Evolutionary conservation across 169 alveolate species (phyloP).

Genomic region (Plasmodium cynomolgi): DNA sequence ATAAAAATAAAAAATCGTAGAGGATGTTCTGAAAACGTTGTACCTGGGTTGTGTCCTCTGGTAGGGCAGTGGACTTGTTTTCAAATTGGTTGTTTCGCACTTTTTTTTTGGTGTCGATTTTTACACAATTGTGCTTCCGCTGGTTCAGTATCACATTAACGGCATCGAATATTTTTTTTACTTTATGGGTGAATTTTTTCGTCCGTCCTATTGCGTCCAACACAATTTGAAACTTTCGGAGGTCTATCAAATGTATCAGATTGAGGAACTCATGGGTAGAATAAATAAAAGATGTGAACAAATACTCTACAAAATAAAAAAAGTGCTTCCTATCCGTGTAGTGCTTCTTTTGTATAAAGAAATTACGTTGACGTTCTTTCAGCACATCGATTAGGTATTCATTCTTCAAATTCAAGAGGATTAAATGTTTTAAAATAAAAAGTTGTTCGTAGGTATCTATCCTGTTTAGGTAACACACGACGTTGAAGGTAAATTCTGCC

Average conservation of each 20-base stretch:
- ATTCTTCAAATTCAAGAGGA: constrained; percentile 31
- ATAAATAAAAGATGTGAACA: constrained; percentile 3
- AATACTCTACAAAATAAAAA: constrained; percentile 42
- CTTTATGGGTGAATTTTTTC: constrained; percentile 1
- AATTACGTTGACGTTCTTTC: constrained; percentile 23
- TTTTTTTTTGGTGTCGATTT: not conserved
- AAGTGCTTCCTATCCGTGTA: constrained; percentile 14
- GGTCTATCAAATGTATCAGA: constrained; percentile 9
- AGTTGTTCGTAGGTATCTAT: constrained; percentile 28
- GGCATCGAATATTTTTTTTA: constrained; percentile 39
- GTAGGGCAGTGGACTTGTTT: not conserved
- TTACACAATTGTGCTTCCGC: not conserved
- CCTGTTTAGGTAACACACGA: constrained; percentile 12
- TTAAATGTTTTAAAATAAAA: constrained; percentile 33
- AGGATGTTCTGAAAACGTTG: constrained; percentile 41
- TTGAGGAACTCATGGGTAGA: constrained; percentile 20
- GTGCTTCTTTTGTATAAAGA: constrained; percentile 23
- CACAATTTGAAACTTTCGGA: constrained; percentile 13
- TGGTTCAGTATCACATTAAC: constrained; percentile 25
- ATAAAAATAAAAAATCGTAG: constrained; percentile 62
- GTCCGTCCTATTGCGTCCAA: not conserved
- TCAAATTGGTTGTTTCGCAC: not conserved
- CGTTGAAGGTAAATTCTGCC: constrained; percentile 53
- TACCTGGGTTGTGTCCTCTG: not conserved
- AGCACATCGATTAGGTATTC: constrained; percentile 59